Evolutionary conservation across 202 grass and related monocot genomes (phyloP).

Genomic region (Brachypodium distachyon): DNA sequence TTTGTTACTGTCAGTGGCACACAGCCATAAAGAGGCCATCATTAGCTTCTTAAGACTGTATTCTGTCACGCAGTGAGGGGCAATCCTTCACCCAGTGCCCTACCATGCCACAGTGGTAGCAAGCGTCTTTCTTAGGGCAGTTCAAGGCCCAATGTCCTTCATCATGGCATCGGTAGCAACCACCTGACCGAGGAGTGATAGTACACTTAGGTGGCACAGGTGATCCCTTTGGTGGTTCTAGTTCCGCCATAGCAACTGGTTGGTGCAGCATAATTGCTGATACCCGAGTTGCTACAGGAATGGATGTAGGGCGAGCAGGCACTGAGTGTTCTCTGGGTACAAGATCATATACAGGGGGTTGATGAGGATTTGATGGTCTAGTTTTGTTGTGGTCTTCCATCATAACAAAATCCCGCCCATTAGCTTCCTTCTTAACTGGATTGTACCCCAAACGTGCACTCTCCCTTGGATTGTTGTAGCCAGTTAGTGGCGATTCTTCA

Average conservation of each 20-base stretch:
- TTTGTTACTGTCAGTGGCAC: neutral
- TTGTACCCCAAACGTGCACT: neutral
- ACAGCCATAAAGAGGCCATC: neutral
- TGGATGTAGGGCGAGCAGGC: neutral
- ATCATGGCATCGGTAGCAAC: constrained; percentile 22
- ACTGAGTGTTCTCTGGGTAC: neutral
- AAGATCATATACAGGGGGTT: neutral
- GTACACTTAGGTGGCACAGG: neutral
- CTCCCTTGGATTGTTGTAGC: neutral
- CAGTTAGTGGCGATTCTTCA: constrained; percentile 2
- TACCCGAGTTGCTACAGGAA: neutral
- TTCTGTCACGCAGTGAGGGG: neutral
- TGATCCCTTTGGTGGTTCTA: constrained; percentile 11
- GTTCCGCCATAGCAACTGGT: neutral
- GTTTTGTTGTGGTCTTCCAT: neutral
- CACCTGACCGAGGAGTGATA: neutral
- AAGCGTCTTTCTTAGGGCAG: constrained; percentile 10
- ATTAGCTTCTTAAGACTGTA: neutral
- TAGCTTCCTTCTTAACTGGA: neutral
- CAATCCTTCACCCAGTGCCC: constrained; percentile 37
- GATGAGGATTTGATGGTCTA: neutral
- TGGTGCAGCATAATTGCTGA: neutral
- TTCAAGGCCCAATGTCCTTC: constrained; percentile 18
- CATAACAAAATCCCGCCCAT: neutral
- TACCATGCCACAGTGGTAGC: constrained; percentile 11